phyloP scores from a whole-genome alignment of 495 filamentous ascomycete genomes.

The Massariosphaeria phaeospora region DNA sequence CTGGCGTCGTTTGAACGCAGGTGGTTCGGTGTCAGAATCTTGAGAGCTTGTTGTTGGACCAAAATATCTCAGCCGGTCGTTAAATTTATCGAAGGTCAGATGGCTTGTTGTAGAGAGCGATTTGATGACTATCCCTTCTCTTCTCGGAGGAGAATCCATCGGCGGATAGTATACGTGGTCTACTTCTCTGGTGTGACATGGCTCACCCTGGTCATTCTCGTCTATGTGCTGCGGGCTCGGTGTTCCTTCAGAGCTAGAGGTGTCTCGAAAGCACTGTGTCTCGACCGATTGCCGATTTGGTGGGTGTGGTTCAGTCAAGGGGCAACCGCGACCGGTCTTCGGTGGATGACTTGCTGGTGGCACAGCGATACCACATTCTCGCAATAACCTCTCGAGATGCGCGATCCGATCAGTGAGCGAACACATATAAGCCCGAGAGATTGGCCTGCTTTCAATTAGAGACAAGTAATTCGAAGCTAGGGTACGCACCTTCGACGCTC shows the following conservation, averaged over 20 bases:
- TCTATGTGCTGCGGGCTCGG: conserved; percentile 33
- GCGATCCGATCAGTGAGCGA: conserved; percentile 50
- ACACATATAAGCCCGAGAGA: conserved; percentile 55
- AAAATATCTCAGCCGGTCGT: conserved; percentile 45
- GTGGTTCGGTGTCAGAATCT: conserved; percentile 20
- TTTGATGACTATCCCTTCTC: conserved; percentile 43
- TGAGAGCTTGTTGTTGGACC: conserved; percentile 46
- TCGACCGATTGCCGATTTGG: conserved; percentile 16
- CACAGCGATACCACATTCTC: conserved; percentile 45
- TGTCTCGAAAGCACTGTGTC: conserved; percentile 4
- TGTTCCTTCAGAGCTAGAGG: conserved; percentile 34
- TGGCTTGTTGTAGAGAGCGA: conserved; percentile 44
- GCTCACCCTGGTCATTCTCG: conserved; percentile 35
- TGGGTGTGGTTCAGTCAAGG: conserved; percentile 19
- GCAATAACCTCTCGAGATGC: conserved; percentile 48
- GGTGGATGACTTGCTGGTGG: conserved; percentile 52
- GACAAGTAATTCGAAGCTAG: neutral
- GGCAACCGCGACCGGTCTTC: conserved; percentile 41
- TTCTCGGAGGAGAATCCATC: conserved; percentile 35
- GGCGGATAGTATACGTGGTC: conserved; percentile 23
- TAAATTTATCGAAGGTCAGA: conserved; percentile 46
- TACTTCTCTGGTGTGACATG: conserved; percentile 33
- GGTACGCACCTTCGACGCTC: conserved; percentile 46
- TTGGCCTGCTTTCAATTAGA: conserved; percentile 40
- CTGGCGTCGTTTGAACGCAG: conserved; percentile 33